Base-by-base conservation (phyloP, 495 filamentous ascomycete species). In the Aspergillus affinis region DNA sequence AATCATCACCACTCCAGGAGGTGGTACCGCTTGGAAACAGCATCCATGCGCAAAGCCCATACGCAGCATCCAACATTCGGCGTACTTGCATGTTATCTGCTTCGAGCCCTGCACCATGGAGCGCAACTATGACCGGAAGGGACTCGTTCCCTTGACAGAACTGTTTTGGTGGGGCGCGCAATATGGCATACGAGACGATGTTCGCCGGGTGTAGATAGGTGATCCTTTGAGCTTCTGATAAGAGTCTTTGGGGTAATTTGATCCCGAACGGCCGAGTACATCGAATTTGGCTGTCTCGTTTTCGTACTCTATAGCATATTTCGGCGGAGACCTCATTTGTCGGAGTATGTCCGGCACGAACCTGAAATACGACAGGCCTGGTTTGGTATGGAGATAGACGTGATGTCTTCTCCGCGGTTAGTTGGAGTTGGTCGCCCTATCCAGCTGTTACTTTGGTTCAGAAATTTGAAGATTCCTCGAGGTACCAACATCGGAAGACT, bases 1-100 rank as follows among this genome's bases (percentile, higher is more conserved):
- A 87, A 65, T 87, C 85, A 68, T 87, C 84, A 44, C 81, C 79
- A 63, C 81, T 83, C 84, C 85, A 87, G 17, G 83, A 71, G 21
- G 84, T 87, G 19, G 82, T 80, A 41, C 84, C 85, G 9, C 75
- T 82, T 19, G 84, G 84, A 60, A 86, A 78, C n/a, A 86, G 57
- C 27, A 80, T 64, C 83, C 82, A 87, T 4, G 82, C 75, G 60
- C 78, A 82, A 32, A 85, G 65, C 55, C 85, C 78, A 6, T 80
- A 74, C 3, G 81, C 70, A 32, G 67, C 65, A 65, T 84, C 76
- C 32, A 86, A 67, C 53, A 78, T 73, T 50, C 80, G 69, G 49
- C 79, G 72, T 8, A 78, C 76, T 54, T 75, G 60, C 4, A 72
- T 61, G 51, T 68, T 78, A 57, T 83, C 77, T 17, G 80, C 81